phyloP scores from a whole-genome alignment of 139 green algal genomes.

The Diplosphaera chodatii region DNA sequence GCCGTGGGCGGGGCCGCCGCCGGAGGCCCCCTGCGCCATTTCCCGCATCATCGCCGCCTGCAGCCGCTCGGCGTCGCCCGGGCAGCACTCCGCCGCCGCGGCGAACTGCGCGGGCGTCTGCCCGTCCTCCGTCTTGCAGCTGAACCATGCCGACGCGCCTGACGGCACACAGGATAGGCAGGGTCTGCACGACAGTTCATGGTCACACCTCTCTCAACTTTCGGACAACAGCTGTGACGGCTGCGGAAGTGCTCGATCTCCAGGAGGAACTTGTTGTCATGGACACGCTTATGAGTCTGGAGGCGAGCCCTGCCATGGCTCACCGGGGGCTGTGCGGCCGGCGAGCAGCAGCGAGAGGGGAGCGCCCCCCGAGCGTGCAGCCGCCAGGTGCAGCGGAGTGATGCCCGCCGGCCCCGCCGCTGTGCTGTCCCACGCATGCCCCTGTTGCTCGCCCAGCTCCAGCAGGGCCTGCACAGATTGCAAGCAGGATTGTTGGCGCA shows the following conservation, averaged over 20 bases:
- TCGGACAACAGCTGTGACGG: no score
- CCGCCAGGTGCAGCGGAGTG: slow-evolving; percentile 34
- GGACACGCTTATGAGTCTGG: no score
- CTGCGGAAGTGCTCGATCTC: no score
- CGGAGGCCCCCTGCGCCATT: not conserved
- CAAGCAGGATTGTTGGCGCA: no score
- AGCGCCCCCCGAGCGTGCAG: slow-evolving; percentile 3
- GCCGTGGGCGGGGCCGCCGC: no score
- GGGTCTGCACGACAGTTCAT: no score
- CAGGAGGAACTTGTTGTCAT: no score
- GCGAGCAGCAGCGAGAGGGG: slow-evolving; percentile 13
- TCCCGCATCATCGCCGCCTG: not conserved
- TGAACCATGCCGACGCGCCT: slow-evolving; percentile 8
- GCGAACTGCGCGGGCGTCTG: slow-evolving; percentile 15
- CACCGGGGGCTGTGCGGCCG: not conserved
- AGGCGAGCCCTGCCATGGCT: no score
- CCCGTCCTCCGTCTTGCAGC: not conserved
- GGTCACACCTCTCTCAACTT: no score
- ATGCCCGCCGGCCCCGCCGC: slow-evolving; percentile 8
- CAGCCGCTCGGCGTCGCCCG: not conserved
- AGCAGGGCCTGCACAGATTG: slow-evolving; percentile 17
- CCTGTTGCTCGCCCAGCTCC: slow-evolving; percentile 9
- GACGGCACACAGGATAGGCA: no score
- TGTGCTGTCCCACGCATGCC: not conserved
- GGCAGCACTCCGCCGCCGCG: no score